These are phyloP conservation scores for Penicillium sp. DNA, from an alignment of 2,329 filamentous ascomycete species.

Conservation along the genomic window DNA sequence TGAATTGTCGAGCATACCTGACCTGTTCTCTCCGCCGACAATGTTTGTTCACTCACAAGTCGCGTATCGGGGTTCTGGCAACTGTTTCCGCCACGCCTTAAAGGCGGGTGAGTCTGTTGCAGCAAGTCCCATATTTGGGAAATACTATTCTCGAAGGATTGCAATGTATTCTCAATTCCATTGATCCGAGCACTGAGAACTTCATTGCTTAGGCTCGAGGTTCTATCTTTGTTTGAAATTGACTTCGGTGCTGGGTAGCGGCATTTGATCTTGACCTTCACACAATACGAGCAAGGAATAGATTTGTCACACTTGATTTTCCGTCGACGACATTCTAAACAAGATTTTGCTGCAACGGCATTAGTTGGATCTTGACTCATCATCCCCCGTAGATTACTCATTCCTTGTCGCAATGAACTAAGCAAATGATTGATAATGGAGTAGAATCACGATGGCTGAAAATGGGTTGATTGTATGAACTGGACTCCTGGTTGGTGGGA, in stretches of 20 bases:
- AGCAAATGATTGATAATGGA: neutral
- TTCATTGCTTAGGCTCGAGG: neutral
- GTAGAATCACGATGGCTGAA: neutral
- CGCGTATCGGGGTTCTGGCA: neutral
- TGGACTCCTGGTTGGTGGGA: neutral
- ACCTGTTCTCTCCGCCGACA: neutral
- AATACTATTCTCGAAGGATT: neutral
- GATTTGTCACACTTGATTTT: constrained; percentile 36
- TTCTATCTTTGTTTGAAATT: neutral
- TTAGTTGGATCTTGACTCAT: neutral
- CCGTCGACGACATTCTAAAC: constrained; percentile 34
- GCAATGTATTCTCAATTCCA: neutral
- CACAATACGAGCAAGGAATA: constrained; percentile 34
- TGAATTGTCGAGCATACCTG: neutral
- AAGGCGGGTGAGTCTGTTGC: neutral
- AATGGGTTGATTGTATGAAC: neutral
- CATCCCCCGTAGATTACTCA: neutral
- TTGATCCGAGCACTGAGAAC: neutral
- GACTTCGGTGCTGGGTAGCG: neutral
- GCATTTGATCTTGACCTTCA: constrained; percentile 41
- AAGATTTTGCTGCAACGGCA: constrained; percentile 10
- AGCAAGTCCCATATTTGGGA: neutral
- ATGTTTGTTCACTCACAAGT: neutral
- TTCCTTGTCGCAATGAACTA: neutral
- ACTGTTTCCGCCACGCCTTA: neutral